Base-by-base conservation (phyloP, 192 early-diverging fungal species). In the Coemansia sp. region DNA sequence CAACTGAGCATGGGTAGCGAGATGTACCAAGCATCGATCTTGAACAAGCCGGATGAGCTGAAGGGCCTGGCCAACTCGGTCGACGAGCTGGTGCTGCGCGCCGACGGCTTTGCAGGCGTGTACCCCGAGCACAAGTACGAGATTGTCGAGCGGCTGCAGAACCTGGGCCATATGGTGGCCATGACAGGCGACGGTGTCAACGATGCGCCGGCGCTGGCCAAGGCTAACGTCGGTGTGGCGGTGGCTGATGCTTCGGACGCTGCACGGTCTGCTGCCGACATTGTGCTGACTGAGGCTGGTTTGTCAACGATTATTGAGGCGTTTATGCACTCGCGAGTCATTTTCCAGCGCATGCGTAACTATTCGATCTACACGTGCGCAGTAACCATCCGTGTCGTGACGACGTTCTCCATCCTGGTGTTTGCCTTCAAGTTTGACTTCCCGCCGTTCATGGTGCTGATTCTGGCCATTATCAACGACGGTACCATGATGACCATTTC, bases 261-360 rank as follows among this genome's bases (percentile, higher is more conserved):
- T 64, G 90, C 90, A 37, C 86, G 88, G 53, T 88, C 87, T 67
- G 88, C 90, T 56, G 87, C 90, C 22, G 87, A 89, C 63, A 90
- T 92, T 73, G 90, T 92, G 61, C 81, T 92, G 56, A 89, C 87
- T 23, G 87, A 89, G 70, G 86, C 90, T 58, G 90, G 90, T 70
- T 85, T 91, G 62, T 88, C 88, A 17, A 91, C 93, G 50, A 94
- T 93, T 71, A 94, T 96, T 57, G 93, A 94, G 76, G 94, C 91
- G 58, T 88, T 96, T 75, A 90, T 91, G 79, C 86, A 86, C 76
- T 93, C 92, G 65, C 90, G 94, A 66, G 87, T 90, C 59, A 96
- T 96, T 77, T 96, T 96, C 88, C 94, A 96, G 82, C 92, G 94
- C 69, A 96, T 96, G 94, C 86, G 89, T 71, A 89, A 88, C 71